Evolutionary conservation across 768 basidiomycete species (phyloP).

Genomic region (Trametes cubensis): DNA sequence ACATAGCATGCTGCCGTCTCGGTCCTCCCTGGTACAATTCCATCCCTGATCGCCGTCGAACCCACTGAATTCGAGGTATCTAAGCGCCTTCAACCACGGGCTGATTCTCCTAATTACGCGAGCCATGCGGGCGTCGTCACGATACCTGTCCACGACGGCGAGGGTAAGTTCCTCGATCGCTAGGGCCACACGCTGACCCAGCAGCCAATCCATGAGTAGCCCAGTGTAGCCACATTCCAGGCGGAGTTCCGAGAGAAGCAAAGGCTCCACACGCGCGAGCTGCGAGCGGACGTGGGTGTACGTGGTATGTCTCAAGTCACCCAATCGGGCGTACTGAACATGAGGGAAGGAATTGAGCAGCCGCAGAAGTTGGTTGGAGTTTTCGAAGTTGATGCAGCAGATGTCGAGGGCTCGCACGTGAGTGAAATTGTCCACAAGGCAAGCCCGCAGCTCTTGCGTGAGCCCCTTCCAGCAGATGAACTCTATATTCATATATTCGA

Average conservation of each 20-base stretch:
- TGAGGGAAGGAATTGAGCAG: slow-evolving; percentile 14
- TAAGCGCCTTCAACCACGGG: slow-evolving; percentile 4
- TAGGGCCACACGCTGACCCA: not conserved
- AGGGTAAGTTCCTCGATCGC: slow-evolving; percentile 3
- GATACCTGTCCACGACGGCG: not conserved
- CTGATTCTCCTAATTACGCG: slow-evolving; percentile 5
- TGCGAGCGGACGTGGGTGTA: slow-evolving; percentile 9
- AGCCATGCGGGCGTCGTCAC: slow-evolving; percentile 7
- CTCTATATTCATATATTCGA: slow-evolving; percentile 12
- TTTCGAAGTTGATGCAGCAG: slow-evolving; percentile 16
- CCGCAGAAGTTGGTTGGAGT: slow-evolving; percentile 21
- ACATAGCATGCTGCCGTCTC: not conserved
- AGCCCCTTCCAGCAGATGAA: slow-evolving; percentile 19
- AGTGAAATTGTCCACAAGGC: slow-evolving; percentile 6
- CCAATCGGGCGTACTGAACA: slow-evolving; percentile 11
- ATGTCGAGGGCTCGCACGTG: slow-evolving; percentile 4
- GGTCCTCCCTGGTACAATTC: not conserved
- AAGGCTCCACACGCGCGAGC: not conserved
- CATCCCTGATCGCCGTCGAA: not conserved
- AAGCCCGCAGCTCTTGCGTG: not conserved
- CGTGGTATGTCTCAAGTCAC: not conserved
- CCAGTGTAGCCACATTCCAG: slow-evolving; percentile 1
- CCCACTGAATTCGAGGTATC: not conserved
- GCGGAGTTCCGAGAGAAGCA: slow-evolving; percentile 8
- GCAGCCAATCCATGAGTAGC: slow-evolving; percentile 7